Percentiles rank a stretch among this genome's conserved stretches.
These are phyloP conservation scores for Peterozyma xylosa DNA, from an alignment of 805 yeast genomes.

Conservation along the genomic window DNA sequence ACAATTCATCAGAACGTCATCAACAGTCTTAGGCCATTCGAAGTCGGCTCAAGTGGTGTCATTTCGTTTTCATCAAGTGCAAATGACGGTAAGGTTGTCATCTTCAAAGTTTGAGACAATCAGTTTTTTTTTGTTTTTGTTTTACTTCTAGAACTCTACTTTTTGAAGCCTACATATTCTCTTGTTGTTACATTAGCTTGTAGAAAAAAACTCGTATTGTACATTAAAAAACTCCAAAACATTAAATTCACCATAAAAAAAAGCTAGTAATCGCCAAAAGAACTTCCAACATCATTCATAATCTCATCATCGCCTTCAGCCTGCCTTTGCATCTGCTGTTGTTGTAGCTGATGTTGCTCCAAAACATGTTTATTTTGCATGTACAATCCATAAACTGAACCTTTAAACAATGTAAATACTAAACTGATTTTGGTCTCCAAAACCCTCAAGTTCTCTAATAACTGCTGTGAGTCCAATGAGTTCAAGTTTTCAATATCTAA, in stretches of 20 bases:
- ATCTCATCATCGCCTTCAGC: constrained; percentile 1
- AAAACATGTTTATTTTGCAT: constrained; percentile 3
- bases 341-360: constrained; percentile 7
- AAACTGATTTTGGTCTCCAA: constrained; percentile 35
- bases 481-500: constrained; percentile 23
- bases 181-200: not conserved
- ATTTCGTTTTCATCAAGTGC: constrained; percentile 69
- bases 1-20: constrained; percentile 92
- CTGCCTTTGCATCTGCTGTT: constrained; percentile 6
- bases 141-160: not conserved
- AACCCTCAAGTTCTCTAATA: constrained; percentile 28
- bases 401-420: constrained; percentile 36
- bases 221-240: not conserved
- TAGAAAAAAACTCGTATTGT: not conserved
- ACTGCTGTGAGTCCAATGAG: constrained; percentile 20
- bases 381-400: constrained; percentile 27
- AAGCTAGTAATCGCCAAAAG: constrained; percentile 8
- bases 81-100: constrained; percentile 85
- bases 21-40: constrained; percentile 50
- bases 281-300: no score
- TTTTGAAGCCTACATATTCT: not conserved
- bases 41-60: constrained; percentile 33
- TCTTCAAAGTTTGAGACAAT: constrained; percentile 49
- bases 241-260: not conserved
- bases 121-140: not conserved